phyloP scores from a whole-genome alignment of 306 rosid species.

The Lotus japonicus region DNA sequence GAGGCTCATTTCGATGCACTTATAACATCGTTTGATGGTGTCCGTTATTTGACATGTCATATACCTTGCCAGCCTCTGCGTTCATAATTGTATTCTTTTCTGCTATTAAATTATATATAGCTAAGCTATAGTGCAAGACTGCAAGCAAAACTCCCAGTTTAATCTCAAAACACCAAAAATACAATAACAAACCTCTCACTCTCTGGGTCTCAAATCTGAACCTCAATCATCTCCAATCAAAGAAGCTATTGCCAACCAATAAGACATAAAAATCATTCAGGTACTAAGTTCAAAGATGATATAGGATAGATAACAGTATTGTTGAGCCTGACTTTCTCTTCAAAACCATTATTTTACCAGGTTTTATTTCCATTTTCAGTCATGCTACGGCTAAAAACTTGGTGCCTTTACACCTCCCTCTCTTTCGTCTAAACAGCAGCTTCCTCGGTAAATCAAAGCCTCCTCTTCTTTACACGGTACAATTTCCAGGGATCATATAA shows the following conservation, averaged over 20 bases:
- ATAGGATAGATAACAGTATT: neutral
- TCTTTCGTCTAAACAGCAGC: conserved; percentile 47
- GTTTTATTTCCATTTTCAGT: conserved; percentile 8
- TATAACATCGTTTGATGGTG: too few relatives aligned
- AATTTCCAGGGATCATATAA: conserved; percentile 31
- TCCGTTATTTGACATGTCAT: too few relatives aligned
- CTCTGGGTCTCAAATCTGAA: conserved; percentile 2
- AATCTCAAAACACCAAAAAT: conserved; percentile 21
- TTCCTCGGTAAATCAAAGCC: conserved; percentile 57
- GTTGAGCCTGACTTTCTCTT: neutral
- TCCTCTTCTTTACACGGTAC: conserved; percentile 43
- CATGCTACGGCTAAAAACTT: conserved; percentile 27
- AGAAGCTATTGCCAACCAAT: conserved; percentile 10
- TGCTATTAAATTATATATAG: neutral
- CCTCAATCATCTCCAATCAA: conserved; percentile 19
- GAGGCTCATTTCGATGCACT: too few relatives aligned
- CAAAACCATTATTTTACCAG: neutral
- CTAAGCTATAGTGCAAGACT: neutral
- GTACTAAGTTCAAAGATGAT: neutral
- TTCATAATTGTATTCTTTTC: too few relatives aligned
- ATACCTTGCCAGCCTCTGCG: too few relatives aligned
- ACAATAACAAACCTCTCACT: conserved; percentile 21
- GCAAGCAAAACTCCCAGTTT: neutral
- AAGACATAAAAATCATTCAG: neutral
- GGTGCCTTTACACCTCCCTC: conserved; percentile 36